These are phyloP conservation scores for Salisapilia sapeloensis DNA, from an alignment of 352 stramenopile species.

Conservation along the genomic window DNA sequence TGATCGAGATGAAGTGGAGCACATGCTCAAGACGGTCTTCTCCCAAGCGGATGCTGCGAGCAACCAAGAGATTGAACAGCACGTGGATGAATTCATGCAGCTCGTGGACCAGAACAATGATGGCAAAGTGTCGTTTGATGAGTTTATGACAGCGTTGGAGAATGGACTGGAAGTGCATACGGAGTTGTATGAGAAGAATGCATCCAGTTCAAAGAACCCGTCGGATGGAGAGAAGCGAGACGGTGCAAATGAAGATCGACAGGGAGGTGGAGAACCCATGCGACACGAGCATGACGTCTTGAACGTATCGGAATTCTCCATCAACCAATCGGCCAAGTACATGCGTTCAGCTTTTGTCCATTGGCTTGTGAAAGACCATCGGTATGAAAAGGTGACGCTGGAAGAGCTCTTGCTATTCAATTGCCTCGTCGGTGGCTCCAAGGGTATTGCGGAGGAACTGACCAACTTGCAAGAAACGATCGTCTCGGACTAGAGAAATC, in stretches of 20 bases:
- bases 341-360: conserved; percentile 13
- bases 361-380: conserved; percentile 11
- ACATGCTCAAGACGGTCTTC: conserved; percentile 8
- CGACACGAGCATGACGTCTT: conserved; percentile 2
- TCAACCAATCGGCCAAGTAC: conserved; percentile 5
- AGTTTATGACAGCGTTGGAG: conserved; percentile 8
- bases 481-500: too few relatives aligned
- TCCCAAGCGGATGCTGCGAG: conserved; percentile 4
- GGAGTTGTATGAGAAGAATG: conserved; percentile 5
- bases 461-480: too few relatives aligned
- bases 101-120: conserved; percentile 6
- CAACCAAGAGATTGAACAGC: conserved; percentile 5
- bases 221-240: too few relatives aligned
- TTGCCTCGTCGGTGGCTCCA: too few relatives aligned
- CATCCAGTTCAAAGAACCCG: too few relatives aligned
- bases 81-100: conserved; percentile 8
- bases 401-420: conserved; percentile 18
- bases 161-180: conserved; percentile 7
- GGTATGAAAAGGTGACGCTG: conserved; percentile 14
- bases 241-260: too few relatives aligned
- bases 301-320: conserved; percentile 3
- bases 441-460: too few relatives aligned
- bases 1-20: conserved; percentile 6
- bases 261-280: too few relatives aligned
- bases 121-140: conserved; percentile 8